phyloP scores from a whole-genome alignment of 2,329 filamentous ascomycete species.

The Periglandula ipomoeae region DNA sequence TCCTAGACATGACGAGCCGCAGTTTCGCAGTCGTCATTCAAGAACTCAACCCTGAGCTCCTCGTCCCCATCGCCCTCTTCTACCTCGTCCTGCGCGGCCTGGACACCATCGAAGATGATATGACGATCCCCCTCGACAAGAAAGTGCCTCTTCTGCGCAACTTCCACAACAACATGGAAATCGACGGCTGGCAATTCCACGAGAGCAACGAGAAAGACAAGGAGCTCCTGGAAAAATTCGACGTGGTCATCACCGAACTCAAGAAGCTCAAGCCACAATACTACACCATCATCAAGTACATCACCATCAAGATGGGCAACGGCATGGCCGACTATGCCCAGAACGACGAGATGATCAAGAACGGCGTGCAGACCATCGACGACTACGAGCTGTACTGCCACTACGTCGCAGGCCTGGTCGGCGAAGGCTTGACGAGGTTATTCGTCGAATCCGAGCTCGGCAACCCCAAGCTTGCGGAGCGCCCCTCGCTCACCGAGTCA shows the following conservation, averaged over 20 bases:
- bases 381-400: slow-evolving; percentile 98
- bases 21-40: slow-evolving; percentile 91
- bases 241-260: slow-evolving; percentile 77
- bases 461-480: slow-evolving; percentile 72
- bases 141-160: slow-evolving; percentile 82
- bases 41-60: slow-evolving; percentile 88
- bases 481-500: slow-evolving; percentile 75
- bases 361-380: slow-evolving; percentile 71
- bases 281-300: slow-evolving; percentile 80
- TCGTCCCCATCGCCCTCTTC: slow-evolving; percentile 83
- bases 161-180: slow-evolving; percentile 69
- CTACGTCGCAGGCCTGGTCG: slow-evolving; percentile 97
- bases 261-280: slow-evolving; percentile 82
- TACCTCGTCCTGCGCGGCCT: slow-evolving; percentile 87
- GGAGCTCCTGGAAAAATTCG: slow-evolving; percentile 85
- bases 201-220: slow-evolving; percentile 92
- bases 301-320: slow-evolving; percentile 90
- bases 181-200: slow-evolving; percentile 84
- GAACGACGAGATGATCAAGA: slow-evolving; percentile 70
- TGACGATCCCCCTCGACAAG: slow-evolving; percentile 70
- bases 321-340: slow-evolving; percentile 95
- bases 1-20: slow-evolving; percentile 79
- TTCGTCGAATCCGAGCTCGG: slow-evolving; percentile 83
- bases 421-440: slow-evolving; percentile 81
- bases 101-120: slow-evolving; percentile 98